Evolutionary conservation across 306 rosid species (phyloP).

Genomic region (Carpinus fangiana): DNA sequence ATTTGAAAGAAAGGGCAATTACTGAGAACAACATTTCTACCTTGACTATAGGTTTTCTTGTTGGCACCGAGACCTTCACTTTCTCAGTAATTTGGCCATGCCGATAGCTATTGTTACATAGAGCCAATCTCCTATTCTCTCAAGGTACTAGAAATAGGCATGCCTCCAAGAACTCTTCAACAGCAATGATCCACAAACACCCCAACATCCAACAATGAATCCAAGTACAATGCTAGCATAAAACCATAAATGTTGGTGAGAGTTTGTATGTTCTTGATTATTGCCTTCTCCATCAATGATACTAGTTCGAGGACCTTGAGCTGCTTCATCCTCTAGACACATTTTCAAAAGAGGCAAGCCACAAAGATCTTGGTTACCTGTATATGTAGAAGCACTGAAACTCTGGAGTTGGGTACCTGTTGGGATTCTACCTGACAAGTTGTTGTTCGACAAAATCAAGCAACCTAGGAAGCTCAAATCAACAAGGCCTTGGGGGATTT

Average conservation of each 20-base stretch:
- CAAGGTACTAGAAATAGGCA: slow-evolving; percentile 2
- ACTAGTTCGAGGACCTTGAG: neutral
- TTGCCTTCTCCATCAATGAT: neutral
- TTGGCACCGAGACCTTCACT: neutral
- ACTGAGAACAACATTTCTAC: neutral
- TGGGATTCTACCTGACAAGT: slow-evolving; percentile 30
- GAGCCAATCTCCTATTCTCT: neutral
- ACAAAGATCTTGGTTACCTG: slow-evolving; percentile 31
- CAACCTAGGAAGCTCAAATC: neutral
- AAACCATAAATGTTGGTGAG: neutral
- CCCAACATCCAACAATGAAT: slow-evolving; percentile 36
- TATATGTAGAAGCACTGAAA: neutral
- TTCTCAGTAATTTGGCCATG: neutral
- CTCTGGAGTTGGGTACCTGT: slow-evolving; percentile 21
- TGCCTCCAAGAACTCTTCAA: slow-evolving; percentile 27
- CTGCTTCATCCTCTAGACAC: slow-evolving; percentile 13
- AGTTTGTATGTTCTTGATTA: neutral
- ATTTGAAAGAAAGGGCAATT: neutral
- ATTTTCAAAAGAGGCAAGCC: slow-evolving; percentile 19
- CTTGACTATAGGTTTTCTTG: neutral
- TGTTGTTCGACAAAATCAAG: slow-evolving; percentile 26
- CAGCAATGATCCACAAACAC: slow-evolving; percentile 15
- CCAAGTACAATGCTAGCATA: slow-evolving; percentile 31
- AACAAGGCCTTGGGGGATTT: slow-evolving; percentile 16
- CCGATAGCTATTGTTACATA: neutral